Percentiles rank a stretch among this genome's conserved stretches.
phyloP scores from a whole-genome alignment of 1,284 basidiomycete genomes.

The Tylopilus microsporus region DNA sequence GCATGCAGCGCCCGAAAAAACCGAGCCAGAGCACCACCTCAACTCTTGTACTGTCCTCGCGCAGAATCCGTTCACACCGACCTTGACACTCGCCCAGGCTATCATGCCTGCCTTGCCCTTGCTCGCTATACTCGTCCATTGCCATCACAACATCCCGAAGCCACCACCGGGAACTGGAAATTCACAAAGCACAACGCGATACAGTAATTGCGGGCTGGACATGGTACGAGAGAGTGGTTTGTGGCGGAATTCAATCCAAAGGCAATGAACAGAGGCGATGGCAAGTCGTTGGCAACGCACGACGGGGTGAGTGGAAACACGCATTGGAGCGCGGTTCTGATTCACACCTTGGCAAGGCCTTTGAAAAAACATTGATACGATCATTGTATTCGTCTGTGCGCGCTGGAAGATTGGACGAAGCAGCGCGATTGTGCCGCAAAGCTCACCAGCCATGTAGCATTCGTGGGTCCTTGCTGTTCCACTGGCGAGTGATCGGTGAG shows the following conservation, averaged over 20 bases:
- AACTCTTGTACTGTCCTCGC: conserved; percentile 51
- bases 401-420: conserved; percentile 77
- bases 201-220: conserved; percentile 57
- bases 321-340: not conserved
- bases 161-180: conserved; percentile 73
- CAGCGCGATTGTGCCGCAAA: conserved; percentile 76
- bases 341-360: conserved; percentile 44
- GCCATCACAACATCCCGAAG: conserved; percentile 54
- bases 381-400: conserved; percentile 76
- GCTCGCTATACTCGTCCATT: conserved; percentile 65
- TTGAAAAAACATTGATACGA: conserved; percentile 72
- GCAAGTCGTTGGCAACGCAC: conserved; percentile 57
- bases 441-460: conserved; percentile 90
- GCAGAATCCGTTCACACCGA: conserved; percentile 75
- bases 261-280: conserved; percentile 53
- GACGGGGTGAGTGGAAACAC: conserved; percentile 55
- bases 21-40: conserved; percentile 42
- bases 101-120: conserved; percentile 59
- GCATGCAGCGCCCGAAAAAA: conserved; percentile 55
- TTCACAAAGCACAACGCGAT: conserved; percentile 74
- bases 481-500: conserved; percentile 66
- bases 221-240: conserved; percentile 44
- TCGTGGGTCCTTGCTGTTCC: conserved; percentile 71
- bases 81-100: conserved; percentile 64
- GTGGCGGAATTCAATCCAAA: conserved; percentile 75